Evolutionary conservation across 768 basidiomycete genomes (phyloP), one percentile per base, ranked within the genome.

Genomic region (Heimioporus sp.): DNA sequence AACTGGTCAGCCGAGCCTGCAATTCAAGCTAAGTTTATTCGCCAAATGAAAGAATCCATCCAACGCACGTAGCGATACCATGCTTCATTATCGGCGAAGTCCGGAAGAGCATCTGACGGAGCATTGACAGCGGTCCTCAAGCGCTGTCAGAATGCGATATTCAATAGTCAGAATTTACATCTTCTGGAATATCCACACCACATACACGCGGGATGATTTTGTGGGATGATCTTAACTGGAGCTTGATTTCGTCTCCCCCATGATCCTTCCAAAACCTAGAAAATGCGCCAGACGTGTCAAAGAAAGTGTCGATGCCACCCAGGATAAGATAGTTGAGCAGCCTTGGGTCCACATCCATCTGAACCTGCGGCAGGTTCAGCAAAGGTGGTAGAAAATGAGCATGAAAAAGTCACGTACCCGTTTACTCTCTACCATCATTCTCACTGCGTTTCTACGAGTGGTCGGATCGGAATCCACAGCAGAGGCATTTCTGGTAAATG

Each of bases 191-290:
- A 51, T 46, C 43, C 4, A 53, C 42, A 32, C 41, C 4, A 63
- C 73, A 46, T 46, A 78, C 76, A 39, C 73, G 74, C 30, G 76
- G 73, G 24, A 76, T 56, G 28, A 78, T 70, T 55, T 52, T 74
- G 68, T 60, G 62, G 42, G 21, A 55, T 17, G 45, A 58, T 61
- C 56, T 70, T 43, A 51, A 42, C 44, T 48, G 64, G 37, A 61
- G 61, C 48, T 44, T 66, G 19, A 62, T 30, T 4, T 53, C 39
- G 11, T 61, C 48, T 3, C 70, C 51, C 9, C 68, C 64, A 45
- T 65, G 60, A 36, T 61, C 55, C 35, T 59, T 62, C 54, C 76
- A 62, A 58, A 67, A 76, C 42, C 56, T 53, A 24, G 54, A 48
- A 52, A 78, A 79, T 3, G 70, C 56, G 37, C 57, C 50, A 9